Base-by-base conservation (phyloP, 352 stramenopile species). In the Hyaloperonospora arabidopsidis region DNA sequence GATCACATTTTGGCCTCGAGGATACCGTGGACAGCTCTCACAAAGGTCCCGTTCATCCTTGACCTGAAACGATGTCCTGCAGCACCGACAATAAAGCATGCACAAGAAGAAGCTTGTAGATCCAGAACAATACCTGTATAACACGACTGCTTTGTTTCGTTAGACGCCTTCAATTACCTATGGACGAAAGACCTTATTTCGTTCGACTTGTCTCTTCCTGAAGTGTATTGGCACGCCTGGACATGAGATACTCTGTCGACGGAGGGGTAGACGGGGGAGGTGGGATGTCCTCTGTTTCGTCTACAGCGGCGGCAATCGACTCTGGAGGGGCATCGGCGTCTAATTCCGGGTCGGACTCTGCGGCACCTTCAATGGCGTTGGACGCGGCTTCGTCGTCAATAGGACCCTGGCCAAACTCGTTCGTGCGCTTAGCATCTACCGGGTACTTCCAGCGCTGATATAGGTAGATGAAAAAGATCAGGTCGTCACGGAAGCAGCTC, bases 401-500 rank as follows among this genome's bases (percentile, higher is more conserved):
- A 13, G 80, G 86, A 0, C 84, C 76, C 68, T 96, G 87, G 14
- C 93, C 93, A 70, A 93, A 98, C 63, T 98, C 92, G 63, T 98
- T 97, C 14, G 79, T 89, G 48, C 94, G 78, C 47, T 76, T 92
- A 44, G 78, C 79, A 70, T 97, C 90, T 12, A 97, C 87, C 14
- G 86, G 88, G 64, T 98, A 98, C 50, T 97, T 98, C 85, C 88
- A 99, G 36, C 96, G 79, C 78, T 99, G 97, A 70, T 98, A 99
- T 8, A 99, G 70, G 75, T 98, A 99, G 52, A 99, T 95, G 67
- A 99, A 97, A 63, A 99, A 99, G 38, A 99, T 96, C 56, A 99
- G 79, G 71, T 99, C 97, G 67, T 99, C 97, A 45, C 97, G 85
- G 70, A 99, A 99, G 66, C 95, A 98, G 50, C 86, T 92, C 44